A percentile compares a stretch with the other conserved stretches of the same genome.
Evolutionary conservation across 2,329 filamentous ascomycete species (phyloP).

Genomic region (Metarhizium rileyi): DNA sequence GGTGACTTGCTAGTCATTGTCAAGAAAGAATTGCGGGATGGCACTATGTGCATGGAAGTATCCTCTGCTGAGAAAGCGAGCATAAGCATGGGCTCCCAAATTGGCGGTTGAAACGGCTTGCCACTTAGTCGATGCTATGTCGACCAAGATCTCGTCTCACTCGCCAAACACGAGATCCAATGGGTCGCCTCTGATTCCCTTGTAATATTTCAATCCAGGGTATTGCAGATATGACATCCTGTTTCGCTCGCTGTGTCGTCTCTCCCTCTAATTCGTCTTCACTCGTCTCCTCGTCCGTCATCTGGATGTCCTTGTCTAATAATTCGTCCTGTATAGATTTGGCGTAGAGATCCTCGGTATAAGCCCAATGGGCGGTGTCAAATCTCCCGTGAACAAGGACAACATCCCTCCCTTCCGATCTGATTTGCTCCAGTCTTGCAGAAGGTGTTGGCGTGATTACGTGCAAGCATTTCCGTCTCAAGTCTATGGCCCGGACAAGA

Average conservation of each 20-base stretch:
- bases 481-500: conserved; percentile 61
- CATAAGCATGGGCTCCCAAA: not conserved
- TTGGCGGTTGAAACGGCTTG: too few species aligned
- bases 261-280: conserved; percentile 20
- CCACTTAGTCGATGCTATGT: conserved; percentile 14
- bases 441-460: conserved; percentile 51
- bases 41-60: not conserved
- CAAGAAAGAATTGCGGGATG: too few species aligned
- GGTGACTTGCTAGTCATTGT: too few species aligned
- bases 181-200: conserved; percentile 44
- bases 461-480: conserved; percentile 42
- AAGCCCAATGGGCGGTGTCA: conserved; percentile 60
- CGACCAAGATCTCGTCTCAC: conserved; percentile 53
- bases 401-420: conserved; percentile 35
- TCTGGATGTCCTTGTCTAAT: conserved; percentile 18
- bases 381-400: conserved; percentile 60
- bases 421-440: conserved; percentile 29
- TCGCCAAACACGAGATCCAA: conserved; percentile 52
- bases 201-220: conserved; percentile 52
- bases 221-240: conserved; percentile 21
- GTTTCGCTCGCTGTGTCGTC: conserved; percentile 13
- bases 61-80: not conserved
- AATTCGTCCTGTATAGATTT: conserved; percentile 22
- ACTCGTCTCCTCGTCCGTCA: conserved; percentile 25
- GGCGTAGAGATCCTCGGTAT: conserved; percentile 50